Conservation (phyloP, 2,329 filamentous ascomycete species). For the Penicillium sclerotiorum region DNA sequence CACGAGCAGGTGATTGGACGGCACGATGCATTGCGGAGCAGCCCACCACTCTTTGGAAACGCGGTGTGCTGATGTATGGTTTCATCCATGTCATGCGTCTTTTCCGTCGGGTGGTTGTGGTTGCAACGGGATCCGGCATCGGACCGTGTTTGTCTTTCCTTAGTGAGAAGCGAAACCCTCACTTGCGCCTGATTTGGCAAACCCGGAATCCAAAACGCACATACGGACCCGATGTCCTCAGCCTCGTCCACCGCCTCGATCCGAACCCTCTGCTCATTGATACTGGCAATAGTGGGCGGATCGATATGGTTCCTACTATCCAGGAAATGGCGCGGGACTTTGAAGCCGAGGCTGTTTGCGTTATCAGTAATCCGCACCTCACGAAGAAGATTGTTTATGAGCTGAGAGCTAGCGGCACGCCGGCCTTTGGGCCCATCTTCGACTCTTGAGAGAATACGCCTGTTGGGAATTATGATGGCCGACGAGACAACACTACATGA, state of each 20-base stretch:
- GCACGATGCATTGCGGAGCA: constrained; percentile 62
- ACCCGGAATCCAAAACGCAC: constrained; percentile 63
- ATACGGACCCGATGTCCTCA: constrained; percentile 62
- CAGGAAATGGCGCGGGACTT: constrained; percentile 54
- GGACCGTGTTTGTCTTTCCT: constrained; percentile 68
- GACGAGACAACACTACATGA: not conserved
- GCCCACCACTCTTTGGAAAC: constrained; percentile 66
- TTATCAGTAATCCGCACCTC: constrained; percentile 70
- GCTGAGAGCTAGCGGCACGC: constrained; percentile 65
- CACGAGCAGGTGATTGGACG: constrained; percentile 77
- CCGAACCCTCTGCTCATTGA: constrained; percentile 68
- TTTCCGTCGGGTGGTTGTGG: constrained; percentile 66
- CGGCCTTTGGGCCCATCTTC: constrained; percentile 73
- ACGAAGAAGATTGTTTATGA: constrained; percentile 70
- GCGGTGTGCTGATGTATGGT: constrained; percentile 68
- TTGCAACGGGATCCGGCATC: constrained; percentile 73
- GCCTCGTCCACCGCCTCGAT: constrained; percentile 60
- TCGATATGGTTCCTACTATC: constrained; percentile 62
- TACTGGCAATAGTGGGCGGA: constrained; percentile 60
- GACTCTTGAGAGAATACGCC: constrained; percentile 54
- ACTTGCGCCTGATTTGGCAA: constrained; percentile 68
- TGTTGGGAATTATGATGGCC: not conserved
- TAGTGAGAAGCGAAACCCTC: constrained; percentile 45
- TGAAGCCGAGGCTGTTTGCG: constrained; percentile 67
- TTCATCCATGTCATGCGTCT: constrained; percentile 68